Evolutionary conservation across 495 filamentous ascomycete species (phyloP).

Genomic region (Podospora pseudocomata): DNA sequence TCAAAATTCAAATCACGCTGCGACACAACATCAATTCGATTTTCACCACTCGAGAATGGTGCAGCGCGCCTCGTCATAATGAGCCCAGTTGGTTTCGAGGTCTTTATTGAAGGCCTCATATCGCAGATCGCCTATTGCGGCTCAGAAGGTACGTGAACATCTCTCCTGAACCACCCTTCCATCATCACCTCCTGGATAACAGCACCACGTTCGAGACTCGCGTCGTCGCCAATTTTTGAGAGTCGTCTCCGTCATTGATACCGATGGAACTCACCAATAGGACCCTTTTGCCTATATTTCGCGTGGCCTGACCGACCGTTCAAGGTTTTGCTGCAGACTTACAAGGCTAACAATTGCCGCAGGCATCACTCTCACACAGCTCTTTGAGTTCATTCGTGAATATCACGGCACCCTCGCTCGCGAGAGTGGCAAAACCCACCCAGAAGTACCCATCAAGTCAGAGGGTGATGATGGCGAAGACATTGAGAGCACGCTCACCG

Average conservation of each 20-base stretch:
- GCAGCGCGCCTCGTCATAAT: conserved; percentile 41
- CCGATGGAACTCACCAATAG: background rate
- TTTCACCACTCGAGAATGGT: conserved; percentile 30
- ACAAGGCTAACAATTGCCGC: conserved; percentile 12
- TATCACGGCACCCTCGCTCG: conserved; percentile 24
- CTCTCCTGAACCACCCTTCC: conserved; percentile 1
- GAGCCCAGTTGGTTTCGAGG: conserved; percentile 60
- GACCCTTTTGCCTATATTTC: background rate
- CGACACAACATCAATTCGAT: conserved; percentile 14
- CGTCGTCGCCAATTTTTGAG: background rate
- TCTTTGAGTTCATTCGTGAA: conserved; percentile 31
- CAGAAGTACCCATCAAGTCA: background rate
- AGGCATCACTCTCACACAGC: conserved; percentile 28
- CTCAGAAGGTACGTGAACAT: conserved; percentile 58
- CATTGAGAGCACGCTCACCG: conserved; percentile 21
- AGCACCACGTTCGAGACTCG: conserved; percentile 2
- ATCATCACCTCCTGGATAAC: background rate
- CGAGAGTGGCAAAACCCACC: conserved; percentile 14
- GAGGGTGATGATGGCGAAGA: conserved; percentile 15
- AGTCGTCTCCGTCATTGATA: background rate
- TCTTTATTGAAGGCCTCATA: conserved; percentile 66
- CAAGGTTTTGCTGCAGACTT: background rate
- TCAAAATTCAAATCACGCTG: conserved; percentile 27
- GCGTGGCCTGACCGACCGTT: background rate
- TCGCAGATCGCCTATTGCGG: conserved; percentile 67